Evolutionary conservation across 805 yeast species (phyloP).

Genomic region (Candida awuae): DNA sequence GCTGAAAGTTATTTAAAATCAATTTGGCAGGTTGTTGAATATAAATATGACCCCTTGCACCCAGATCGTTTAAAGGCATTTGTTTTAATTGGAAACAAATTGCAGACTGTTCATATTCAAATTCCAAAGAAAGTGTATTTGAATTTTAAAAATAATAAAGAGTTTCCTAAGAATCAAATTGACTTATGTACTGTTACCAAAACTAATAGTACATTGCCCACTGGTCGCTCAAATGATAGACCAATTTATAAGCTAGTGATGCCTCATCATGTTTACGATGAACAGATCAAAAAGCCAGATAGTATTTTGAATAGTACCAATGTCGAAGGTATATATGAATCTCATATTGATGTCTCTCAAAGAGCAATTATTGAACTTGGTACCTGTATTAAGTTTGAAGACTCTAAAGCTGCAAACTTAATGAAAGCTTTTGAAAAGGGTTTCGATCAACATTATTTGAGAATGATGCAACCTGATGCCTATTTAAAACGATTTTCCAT

Average conservation of each 20-base stretch:
- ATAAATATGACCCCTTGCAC: constrained; percentile 41
- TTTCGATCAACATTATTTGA: constrained; percentile 55
- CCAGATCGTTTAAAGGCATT: constrained; percentile 77
- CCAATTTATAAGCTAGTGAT: constrained; percentile 52
- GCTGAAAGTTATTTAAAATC: constrained; percentile 73
- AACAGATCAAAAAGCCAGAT: constrained; percentile 48
- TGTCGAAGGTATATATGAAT: constrained; percentile 68
- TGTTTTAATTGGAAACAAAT: constrained; percentile 58
- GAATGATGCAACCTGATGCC: constrained; percentile 36
- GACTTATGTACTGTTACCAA: constrained; percentile 49
- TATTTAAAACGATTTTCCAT: constrained; percentile 51
- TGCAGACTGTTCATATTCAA: constrained; percentile 65
- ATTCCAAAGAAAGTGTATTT: constrained; percentile 69
- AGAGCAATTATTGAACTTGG: constrained; percentile 79
- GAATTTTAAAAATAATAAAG: constrained; percentile 43
- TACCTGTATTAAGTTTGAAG: constrained; percentile 58
- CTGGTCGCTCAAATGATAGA: constrained; percentile 46
- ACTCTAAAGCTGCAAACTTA: constrained; percentile 67
- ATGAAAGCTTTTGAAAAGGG: constrained; percentile 84
- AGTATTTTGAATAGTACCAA: constrained; percentile 56
- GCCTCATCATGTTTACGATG: constrained; percentile 55
- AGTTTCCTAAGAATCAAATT: constrained; percentile 26
- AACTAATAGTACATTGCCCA: constrained; percentile 60
- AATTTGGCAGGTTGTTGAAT: constrained; percentile 81
- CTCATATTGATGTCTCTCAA: constrained; percentile 57